Evolutionary conservation across 2,329 filamentous ascomycete species (phyloP).

Genomic region (Sporothrix humicola): DNA sequence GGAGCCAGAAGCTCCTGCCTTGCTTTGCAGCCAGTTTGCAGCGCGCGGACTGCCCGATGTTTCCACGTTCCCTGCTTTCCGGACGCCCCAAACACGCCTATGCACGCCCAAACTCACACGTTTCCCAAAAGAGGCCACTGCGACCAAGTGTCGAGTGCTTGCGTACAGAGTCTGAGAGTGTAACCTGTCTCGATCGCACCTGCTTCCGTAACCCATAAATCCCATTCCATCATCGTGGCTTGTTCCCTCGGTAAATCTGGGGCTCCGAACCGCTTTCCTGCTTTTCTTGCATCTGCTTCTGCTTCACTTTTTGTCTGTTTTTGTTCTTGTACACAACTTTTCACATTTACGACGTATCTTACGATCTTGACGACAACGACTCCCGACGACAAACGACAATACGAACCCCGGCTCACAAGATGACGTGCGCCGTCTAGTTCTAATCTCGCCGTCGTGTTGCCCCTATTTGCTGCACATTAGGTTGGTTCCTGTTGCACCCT

Average conservation of each 20-base stretch:
- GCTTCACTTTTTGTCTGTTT: constrained; percentile 32
- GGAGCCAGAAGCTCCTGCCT: background rate
- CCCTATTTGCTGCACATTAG: constrained; percentile 9
- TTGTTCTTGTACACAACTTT: background rate
- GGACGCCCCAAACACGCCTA: constrained; percentile 26
- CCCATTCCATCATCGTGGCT: constrained; percentile 31
- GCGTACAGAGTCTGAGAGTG: too few relatives aligned
- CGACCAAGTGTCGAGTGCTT: background rate
- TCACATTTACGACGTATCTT: background rate
- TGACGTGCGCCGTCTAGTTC: constrained; percentile 35
- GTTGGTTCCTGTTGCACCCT: background rate
- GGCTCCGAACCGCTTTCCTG: background rate
- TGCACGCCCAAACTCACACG: background rate
- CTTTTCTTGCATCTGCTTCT: constrained; percentile 30
- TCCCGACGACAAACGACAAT: background rate
- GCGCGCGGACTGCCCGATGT: constrained; percentile 17
- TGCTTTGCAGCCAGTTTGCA: background rate
- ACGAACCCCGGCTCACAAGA: constrained; percentile 28
- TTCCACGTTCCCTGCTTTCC: constrained; percentile 23
- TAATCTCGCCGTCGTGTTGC: constrained; percentile 18
- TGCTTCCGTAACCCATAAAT: constrained; percentile 21
- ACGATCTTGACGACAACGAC: background rate
- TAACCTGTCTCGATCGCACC: background rate
- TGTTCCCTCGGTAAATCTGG: constrained; percentile 27
- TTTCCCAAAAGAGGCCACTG: background rate